phyloP scores from a whole-genome alignment of 2,329 filamentous ascomycete genomes.

The Pyricularia sp. region DNA sequence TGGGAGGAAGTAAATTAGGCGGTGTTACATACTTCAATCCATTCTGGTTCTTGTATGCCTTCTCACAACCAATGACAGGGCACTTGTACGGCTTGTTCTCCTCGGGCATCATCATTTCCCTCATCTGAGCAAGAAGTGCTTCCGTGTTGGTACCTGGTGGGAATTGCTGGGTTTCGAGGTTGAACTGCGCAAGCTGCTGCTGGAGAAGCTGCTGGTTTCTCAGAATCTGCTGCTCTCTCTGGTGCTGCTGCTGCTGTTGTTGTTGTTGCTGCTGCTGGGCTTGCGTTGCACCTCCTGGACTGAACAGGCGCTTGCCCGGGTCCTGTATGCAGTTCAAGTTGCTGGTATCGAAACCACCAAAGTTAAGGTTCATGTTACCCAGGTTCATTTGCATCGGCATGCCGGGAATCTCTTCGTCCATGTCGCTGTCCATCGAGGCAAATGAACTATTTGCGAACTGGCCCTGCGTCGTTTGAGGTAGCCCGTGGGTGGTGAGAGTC shows the following conservation, averaged over 20 bases:
- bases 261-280: conserved; percentile 53
- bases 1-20: not conserved
- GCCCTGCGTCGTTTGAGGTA: conserved; percentile 26
- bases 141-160: conserved; percentile 65
- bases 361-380: conserved; percentile 50
- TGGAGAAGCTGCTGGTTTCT: conserved; percentile 54
- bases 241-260: conserved; percentile 54
- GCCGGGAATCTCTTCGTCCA: conserved; percentile 64
- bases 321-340: conserved; percentile 68
- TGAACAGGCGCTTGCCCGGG: conserved; percentile 87
- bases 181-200: conserved; percentile 61
- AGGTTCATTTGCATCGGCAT: conserved; percentile 50
- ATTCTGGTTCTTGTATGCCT: conserved; percentile 99
- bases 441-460: conserved; percentile 29
- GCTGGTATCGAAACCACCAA: conserved; percentile 42
- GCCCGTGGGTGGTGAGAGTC: conserved; percentile 64
- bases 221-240: conserved; percentile 47
- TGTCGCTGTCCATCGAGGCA: conserved; percentile 51
- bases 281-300: conserved; percentile 59
- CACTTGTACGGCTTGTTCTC: conserved; percentile 98
- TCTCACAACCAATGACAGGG: conserved; percentile 95
- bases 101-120: conserved; percentile 60
- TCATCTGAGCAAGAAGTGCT: conserved; percentile 45
- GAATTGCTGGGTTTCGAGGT: conserved; percentile 67
- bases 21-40: conserved; percentile 69